A percentile compares a stretch with the other conserved stretches of the same genome.
phyloP scores from a whole-genome alignment of 176 grass and related monocot genomes.

The Oryza australiensis region DNA sequence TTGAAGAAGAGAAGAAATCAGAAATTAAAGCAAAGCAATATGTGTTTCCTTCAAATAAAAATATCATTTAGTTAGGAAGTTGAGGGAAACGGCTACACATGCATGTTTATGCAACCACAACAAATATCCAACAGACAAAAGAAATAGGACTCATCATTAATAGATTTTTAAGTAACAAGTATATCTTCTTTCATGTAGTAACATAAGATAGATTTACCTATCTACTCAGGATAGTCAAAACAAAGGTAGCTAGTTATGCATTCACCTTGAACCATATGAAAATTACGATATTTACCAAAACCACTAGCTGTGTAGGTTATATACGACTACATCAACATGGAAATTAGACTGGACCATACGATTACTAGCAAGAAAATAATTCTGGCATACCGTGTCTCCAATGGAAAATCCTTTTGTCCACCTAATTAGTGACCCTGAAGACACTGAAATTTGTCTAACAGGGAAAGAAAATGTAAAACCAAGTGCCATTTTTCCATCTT shows the following conservation, averaged over 20 bases:
- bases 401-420: conserved; percentile 93
- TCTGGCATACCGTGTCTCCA: conserved; percentile 65
- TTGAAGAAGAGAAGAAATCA: neutral
- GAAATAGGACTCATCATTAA: neutral
- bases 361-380: neutral
- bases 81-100: neutral
- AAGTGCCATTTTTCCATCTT: conserved; percentile 54
- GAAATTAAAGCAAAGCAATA: conserved; percentile 17
- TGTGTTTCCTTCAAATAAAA: neutral
- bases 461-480: conserved; percentile 99
- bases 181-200: neutral
- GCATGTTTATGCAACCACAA: neutral
- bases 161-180: neutral
- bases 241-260: neutral
- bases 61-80: neutral
- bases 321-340: neutral
- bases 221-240: neutral
- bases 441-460: conserved; percentile 81
- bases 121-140: neutral
- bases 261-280: neutral
- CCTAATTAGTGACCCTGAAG: conserved; percentile 81
- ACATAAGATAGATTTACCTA: neutral
- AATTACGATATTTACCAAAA: neutral
- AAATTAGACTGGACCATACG: neutral
- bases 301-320: neutral